Conservation (phyloP, 495 filamentous ascomycete species). For the Clavariopsis aquatica region DNA sequence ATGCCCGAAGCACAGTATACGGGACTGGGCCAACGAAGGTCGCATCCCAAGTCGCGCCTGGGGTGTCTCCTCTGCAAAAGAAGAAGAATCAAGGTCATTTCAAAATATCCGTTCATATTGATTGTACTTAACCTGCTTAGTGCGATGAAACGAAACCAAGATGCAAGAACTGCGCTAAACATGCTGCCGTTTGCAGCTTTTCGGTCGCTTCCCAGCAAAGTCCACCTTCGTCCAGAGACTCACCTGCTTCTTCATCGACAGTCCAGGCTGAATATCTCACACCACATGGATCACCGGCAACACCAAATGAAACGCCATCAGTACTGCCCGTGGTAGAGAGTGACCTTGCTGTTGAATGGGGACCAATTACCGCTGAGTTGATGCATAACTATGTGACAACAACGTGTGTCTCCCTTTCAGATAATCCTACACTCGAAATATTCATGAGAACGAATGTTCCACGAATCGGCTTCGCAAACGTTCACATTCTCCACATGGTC, state of each 20-base stretch:
- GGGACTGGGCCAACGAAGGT: neutral
- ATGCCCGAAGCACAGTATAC: neutral
- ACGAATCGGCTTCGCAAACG: neutral
- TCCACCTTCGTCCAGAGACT: neutral
- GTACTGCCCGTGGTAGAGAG: neutral
- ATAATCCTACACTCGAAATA: neutral
- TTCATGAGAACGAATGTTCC: neutral
- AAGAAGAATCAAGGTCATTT: constrained; percentile 2
- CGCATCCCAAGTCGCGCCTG: neutral
- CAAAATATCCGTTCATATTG: neutral
- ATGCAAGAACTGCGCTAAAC: neutral
- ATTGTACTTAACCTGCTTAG: neutral
- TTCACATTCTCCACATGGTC: constrained; percentile 2
- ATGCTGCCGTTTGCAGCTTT: neutral
- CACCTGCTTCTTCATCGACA: neutral
- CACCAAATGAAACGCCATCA: neutral
- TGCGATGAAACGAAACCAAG: constrained; percentile 3
- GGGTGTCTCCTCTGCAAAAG: neutral
- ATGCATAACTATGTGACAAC: constrained; percentile 1
- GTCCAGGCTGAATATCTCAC: too few species aligned
- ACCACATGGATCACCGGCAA: neutral
- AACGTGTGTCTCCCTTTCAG: neutral
- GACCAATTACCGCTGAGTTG: constrained; percentile 1
- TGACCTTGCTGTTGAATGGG: neutral
- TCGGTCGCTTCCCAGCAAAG: neutral